Evolutionary conservation across 2,329 filamentous ascomycete genomes (phyloP).

Genomic region (Penicillium polonicum): DNA sequence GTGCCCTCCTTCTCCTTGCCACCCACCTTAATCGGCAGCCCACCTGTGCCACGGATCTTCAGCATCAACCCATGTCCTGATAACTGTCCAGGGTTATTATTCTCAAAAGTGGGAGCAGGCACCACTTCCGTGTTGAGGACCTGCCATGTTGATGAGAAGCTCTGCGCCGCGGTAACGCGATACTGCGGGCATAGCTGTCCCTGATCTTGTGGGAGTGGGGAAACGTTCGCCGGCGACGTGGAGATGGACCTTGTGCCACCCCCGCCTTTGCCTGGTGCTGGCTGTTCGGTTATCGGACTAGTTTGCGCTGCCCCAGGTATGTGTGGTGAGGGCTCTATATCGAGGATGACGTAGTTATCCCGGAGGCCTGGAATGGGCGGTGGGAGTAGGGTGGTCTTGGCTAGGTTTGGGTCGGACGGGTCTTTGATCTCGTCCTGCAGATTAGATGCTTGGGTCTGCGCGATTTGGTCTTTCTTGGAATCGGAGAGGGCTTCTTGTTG

Average conservation of each 20-base stretch:
- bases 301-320: not conserved
- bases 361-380: slow-evolving; percentile 47
- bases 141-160: slow-evolving; percentile 73
- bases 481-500: slow-evolving; percentile 37
- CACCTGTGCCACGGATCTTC: slow-evolving; percentile 44
- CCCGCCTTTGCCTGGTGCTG: not conserved
- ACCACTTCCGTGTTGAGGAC: slow-evolving; percentile 55
- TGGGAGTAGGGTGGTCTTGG: slow-evolving; percentile 44
- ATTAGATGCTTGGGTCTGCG: slow-evolving; percentile 7
- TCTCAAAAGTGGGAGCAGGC: slow-evolving; percentile 63
- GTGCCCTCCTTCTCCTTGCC: slow-evolving; percentile 25
- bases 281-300: not conserved
- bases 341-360: slow-evolving; percentile 59
- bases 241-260: slow-evolving; percentile 22
- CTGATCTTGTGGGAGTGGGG: slow-evolving; percentile 4
- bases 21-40: slow-evolving; percentile 24
- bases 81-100: slow-evolving; percentile 51
- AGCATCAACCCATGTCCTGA: slow-evolving; percentile 50
- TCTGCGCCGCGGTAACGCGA: slow-evolving; percentile 66
- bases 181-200: slow-evolving; percentile 30
- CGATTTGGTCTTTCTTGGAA: slow-evolving; percentile 18
- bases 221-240: slow-evolving; percentile 22
- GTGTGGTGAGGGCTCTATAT: slow-evolving; percentile 43
- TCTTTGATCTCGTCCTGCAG: slow-evolving; percentile 22
- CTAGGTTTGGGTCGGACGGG: slow-evolving; percentile 6